Evolutionary conservation across 495 filamentous ascomycete genomes (phyloP), one percentile per base, ranked within the genome.

Genomic region (Aspergillus bertholletiae): DNA sequence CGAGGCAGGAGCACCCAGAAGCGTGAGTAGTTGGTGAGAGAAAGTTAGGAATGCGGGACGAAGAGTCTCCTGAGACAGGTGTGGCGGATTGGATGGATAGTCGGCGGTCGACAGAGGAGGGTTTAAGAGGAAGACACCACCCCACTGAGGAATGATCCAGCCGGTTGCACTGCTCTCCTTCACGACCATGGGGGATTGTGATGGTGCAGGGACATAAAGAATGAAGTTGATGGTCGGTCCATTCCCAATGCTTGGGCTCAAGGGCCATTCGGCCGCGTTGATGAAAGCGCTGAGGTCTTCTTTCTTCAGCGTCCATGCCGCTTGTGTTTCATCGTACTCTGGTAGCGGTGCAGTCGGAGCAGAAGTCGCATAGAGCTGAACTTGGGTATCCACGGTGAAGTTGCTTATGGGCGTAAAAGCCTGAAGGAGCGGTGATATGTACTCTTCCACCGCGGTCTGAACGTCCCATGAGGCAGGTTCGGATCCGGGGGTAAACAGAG

Each of bases 81-180:
- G 70, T 5, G 56, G 41, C 30, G 67, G 67, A 56, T 74, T 71
- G 21, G 64, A 51, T n/a, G 51, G 56, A 35, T 55, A 46, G 50
- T 56, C 35, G 43, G 46, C 22, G 28, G 41, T 48, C 50, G 65
- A n/a, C 55, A 73, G 51, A 0, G 81, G 67, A 8, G 82, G 79
- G 39, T 93, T 88, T 37, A 96, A 72, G 45, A 97, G 85, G 64
- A 86, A 84, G 13, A 97, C 88, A 9, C 92, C 90, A 48, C 94
- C 94, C 95, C 95, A 97, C 76, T 98, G 94, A 0, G 95, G 95
- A 18, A 97, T 85, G 45, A 97, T 78, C 89, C 92, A 98, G 51
- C 89, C 94, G 34, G 87, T 92, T 2, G 86, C 88, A n/a, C 82
- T 81, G 46, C 81, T 83, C 26, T 84, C 84, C 60, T 85, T 83